A percentile compares a stretch with the other conserved stretches of the same genome.
These are phyloP conservation scores for Metschnikowia aberdeeniae DNA, from an alignment of 805 yeast species.

Conservation along the genomic window DNA sequence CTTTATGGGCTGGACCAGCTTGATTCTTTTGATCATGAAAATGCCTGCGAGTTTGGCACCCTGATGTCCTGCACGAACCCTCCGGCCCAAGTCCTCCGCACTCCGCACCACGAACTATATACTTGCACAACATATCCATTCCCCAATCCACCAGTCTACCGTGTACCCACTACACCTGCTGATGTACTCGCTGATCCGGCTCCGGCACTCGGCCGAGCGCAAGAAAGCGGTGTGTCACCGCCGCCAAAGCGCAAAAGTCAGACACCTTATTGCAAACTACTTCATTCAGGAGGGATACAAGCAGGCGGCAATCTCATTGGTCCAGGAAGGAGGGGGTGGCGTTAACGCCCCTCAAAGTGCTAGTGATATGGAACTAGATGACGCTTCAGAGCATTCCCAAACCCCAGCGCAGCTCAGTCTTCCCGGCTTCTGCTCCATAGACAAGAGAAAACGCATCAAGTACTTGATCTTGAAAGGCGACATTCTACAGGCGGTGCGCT, in stretches of 20 bases:
- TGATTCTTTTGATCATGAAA: conserved; percentile 74
- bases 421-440: conserved; percentile 47
- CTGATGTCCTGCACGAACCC: not conserved
- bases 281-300: conserved; percentile 76
- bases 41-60: conserved; percentile 54
- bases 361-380: not conserved
- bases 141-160: not conserved
- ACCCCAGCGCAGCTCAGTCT: not conserved
- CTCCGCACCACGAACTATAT: not conserved
- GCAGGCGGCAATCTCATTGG: conserved; percentile 58
- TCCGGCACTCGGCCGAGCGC: conserved; percentile 6
- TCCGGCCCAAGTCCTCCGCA: too few species aligned
- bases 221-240: conserved; percentile 15
- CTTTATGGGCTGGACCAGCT: conserved; percentile 92
- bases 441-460: conserved; percentile 51
- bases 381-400: not conserved
- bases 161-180: not conserved
- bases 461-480: conserved; percentile 53
- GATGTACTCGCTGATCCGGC: conserved; percentile 8
- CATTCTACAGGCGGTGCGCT: conserved; percentile 54
- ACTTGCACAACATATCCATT: not conserved
- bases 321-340: conserved; percentile 46
- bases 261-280: conserved; percentile 62
- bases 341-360: not conserved
- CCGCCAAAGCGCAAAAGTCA: conserved; percentile 33